These are phyloP conservation scores for Solanum phureja DNA, from an alignment of 257 asterid species.

Conservation along the genomic window DNA sequence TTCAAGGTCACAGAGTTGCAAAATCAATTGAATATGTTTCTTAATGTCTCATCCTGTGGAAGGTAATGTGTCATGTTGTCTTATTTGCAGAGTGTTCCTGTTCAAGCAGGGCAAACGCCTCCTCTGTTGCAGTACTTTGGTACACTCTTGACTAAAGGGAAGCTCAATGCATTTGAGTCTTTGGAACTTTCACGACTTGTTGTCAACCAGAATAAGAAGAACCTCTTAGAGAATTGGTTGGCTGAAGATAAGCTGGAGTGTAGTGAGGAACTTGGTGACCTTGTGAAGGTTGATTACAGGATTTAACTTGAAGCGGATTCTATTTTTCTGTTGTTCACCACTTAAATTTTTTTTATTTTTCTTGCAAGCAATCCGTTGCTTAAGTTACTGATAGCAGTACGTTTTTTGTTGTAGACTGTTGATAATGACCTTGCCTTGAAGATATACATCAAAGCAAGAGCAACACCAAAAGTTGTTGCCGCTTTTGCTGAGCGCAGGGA, in stretches of 20 bases:
- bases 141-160: slow-evolving; percentile 86
- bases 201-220: slow-evolving; percentile 96
- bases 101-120: slow-evolving; percentile 99
- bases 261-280: slow-evolving; percentile 99
- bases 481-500: slow-evolving; percentile 99
- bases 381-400: neutral
- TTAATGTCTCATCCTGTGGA: neutral
- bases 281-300: slow-evolving; percentile 67
- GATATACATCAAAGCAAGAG: slow-evolving; percentile 97
- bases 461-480: slow-evolving; percentile 99
- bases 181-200: slow-evolving; percentile 95
- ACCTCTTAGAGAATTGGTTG: slow-evolving; percentile 92
- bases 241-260: slow-evolving; percentile 99
- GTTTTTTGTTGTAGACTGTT: slow-evolving; percentile 59
- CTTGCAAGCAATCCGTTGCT: neutral
- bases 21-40: neutral
- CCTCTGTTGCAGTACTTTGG: slow-evolving; percentile 98
- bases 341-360: neutral
- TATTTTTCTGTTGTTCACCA: neutral
- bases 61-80: neutral
- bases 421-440: slow-evolving; percentile 98
- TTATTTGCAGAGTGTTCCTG: slow-evolving; percentile 89
- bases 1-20: neutral
- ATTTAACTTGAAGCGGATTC: neutral
- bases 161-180: slow-evolving; percentile 94